Percentiles rank a stretch among this genome's conserved stretches.
Conservation (phyloP, 75 land plant genomes). For the Pinus albicaulis region DNA sequence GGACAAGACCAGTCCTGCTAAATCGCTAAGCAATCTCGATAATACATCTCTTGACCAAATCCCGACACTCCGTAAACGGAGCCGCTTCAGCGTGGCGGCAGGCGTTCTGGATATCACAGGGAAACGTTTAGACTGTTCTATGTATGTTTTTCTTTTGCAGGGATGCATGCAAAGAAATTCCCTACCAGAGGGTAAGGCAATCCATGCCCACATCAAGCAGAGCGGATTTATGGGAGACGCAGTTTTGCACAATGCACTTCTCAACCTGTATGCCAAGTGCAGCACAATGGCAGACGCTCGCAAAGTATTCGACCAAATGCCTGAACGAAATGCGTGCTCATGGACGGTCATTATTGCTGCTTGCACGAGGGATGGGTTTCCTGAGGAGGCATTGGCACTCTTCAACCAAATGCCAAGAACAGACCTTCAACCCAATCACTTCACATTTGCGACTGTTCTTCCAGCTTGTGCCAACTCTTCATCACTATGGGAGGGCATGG, state of each 20-base stretch:
- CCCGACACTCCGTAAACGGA: background rate
- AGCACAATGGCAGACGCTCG: background rate
- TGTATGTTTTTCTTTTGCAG: background rate
- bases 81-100: background rate
- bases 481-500: background rate
- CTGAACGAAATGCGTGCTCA: background rate
- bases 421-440: background rate
- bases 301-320: background rate
- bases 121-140: background rate
- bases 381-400: background rate
- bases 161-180: background rate
- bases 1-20: too few species aligned
- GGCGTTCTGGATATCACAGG: background rate
- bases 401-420: background rate
- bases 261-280: constrained; percentile 3
- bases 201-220: background rate
- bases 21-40: too few species aligned
- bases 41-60: too few species aligned
- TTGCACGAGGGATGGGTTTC: too few species aligned
- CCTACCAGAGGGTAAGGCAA: background rate
- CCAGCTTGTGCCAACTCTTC: background rate
- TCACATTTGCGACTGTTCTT: background rate
- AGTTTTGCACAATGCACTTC: constrained; percentile 3
- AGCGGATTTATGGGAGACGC: background rate
- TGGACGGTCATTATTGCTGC: background rate